Conservation (phyloP, 345 rosid genomes). For the Fremontodendron californicum region DNA sequence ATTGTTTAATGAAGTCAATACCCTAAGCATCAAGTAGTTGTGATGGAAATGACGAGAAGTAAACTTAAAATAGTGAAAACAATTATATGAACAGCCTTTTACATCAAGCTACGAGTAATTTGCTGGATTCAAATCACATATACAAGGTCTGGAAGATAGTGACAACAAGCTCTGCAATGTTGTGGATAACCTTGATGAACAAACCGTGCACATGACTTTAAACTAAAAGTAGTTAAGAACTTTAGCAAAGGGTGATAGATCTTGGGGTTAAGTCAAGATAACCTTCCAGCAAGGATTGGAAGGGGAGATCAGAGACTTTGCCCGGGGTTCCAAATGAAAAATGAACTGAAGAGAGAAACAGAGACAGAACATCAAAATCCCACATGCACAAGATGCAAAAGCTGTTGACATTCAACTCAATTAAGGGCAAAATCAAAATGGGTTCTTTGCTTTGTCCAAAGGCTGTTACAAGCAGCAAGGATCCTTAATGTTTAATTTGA, state of each 20-base stretch:
- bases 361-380: neutral
- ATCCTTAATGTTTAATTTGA: neutral
- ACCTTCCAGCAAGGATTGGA: neutral
- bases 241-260: neutral
- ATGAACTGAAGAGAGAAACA: neutral
- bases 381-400: neutral
- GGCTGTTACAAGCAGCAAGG: neutral
- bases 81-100: neutral
- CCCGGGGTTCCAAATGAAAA: neutral
- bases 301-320: neutral
- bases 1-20: neutral
- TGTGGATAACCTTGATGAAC: neutral
- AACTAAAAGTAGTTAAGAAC: neutral
- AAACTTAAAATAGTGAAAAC: neutral
- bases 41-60: neutral
- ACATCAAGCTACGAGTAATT: too few species aligned
- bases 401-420: neutral
- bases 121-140: too few species aligned
- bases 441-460: neutral
- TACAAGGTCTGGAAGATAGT: too few species aligned
- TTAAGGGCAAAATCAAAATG: neutral
- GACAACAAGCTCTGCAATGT: too few species aligned
- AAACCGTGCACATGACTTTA: neutral
- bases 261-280: neutral
- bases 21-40: neutral